phyloP scores from a whole-genome alignment of 1,284 basidiomycete genomes.

The Xanthoconium separans region DNA sequence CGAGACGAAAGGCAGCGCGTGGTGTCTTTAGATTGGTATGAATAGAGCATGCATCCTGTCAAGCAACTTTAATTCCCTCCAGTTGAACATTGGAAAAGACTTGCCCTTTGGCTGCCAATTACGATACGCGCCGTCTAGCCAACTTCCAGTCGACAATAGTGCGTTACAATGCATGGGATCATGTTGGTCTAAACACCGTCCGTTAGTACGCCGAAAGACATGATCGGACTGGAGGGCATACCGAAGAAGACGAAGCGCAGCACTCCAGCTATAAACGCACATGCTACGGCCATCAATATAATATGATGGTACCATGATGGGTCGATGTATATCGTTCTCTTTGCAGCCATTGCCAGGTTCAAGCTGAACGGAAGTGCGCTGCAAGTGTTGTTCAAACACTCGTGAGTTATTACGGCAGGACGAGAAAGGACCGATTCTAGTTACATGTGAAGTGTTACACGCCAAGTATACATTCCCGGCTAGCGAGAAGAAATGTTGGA shows the following conservation, averaged over 20 bases:
- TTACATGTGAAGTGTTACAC: too few relatives aligned
- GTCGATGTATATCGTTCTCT: slow-evolving; percentile 39
- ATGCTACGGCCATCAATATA: slow-evolving; percentile 39
- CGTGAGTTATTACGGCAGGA: too few relatives aligned
- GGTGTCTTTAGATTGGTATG: slow-evolving; percentile 57
- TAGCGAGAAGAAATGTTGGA: too few relatives aligned
- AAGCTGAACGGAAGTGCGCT: not conserved
- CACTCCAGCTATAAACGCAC: slow-evolving; percentile 44
- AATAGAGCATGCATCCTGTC: slow-evolving; percentile 73
- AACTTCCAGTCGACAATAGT: slow-evolving; percentile 70
- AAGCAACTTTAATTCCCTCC: slow-evolving; percentile 6
- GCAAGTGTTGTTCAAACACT: too few relatives aligned
- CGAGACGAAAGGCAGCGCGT: slow-evolving; percentile 52
- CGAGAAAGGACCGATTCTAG: too few relatives aligned
- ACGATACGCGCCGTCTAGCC: slow-evolving; percentile 65
- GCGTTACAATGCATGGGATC: slow-evolving; percentile 75
- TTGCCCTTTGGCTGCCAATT: slow-evolving; percentile 87
- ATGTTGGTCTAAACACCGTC: slow-evolving; percentile 50
- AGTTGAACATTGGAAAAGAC: slow-evolving; percentile 17
- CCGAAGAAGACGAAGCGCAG: slow-evolving; percentile 49
- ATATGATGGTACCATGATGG: slow-evolving; percentile 55
- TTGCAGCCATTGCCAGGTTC: slow-evolving; percentile 21
- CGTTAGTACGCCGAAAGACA: not conserved
- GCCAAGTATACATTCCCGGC: too few relatives aligned
- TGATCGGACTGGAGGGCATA: slow-evolving; percentile 29